Evolutionary conservation across 1,139 yeast genomes (phyloP), one percentile per base, ranked within the genome.

Genomic region (Citeromyces siamensis): DNA sequence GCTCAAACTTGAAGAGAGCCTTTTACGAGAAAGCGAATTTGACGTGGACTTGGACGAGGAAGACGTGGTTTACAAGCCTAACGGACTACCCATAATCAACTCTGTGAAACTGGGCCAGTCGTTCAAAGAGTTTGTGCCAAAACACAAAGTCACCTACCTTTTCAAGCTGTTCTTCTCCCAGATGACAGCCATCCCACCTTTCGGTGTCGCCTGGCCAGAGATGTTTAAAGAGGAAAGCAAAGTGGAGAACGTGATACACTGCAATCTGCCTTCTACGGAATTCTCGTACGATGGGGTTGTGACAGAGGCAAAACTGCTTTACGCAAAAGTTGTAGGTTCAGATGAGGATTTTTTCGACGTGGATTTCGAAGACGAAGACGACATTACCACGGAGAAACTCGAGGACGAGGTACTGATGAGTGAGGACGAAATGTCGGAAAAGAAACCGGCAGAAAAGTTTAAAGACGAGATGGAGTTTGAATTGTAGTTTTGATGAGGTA

Each of bases 311-410:
- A 78, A 76, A 50, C 62, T 71, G 18, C 55, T 88, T 33, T 90
- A 83, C 54, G 76, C 74, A 41, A 66, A 70, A 42, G 74, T 88
- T 43, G 93, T 93, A 4, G 97, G 97, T 3, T 72, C 94, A 4
- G 94, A 83, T 52, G 97, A 88, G 47, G 97, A 88, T 56, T 88
- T 88, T 59, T 88, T 88, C 51, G 95, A 85, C 56, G 85, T 88
- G 26, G 97, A 88, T 57, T 88, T 88, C 52, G 97, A 88, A 58
- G 97, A 88, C 53, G 95, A 86, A 16, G 95, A 83, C 38, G 90
- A 79, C 33, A 67, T 64, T 14, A 44, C 37, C 19, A 38, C 31
- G 13, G 32, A 40, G 20, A 33, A 37, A 14, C 37, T 46, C 17
- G 61, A 54, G 39, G 53, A 55, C 41, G 66, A 62, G 38, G 50